Conservation (phyloP, 257 asterid species). For the Jaltomata sinuosa region DNA sequence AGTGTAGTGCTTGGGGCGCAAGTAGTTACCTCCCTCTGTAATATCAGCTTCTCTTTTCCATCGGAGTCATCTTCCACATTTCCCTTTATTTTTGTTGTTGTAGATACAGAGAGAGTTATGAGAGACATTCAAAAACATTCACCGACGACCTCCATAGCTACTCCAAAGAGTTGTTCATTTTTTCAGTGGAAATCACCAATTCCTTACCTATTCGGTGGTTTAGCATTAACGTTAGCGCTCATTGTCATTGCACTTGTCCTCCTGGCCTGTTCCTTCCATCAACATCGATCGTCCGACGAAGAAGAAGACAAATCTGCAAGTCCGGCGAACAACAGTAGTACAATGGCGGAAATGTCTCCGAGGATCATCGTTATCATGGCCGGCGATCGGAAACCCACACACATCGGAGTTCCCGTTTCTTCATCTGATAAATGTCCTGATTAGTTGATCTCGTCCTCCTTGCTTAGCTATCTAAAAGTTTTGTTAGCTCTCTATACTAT, state of each 20-base stretch:
- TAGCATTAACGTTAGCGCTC: not conserved
- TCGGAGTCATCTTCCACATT: not conserved
- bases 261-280: not conserved
- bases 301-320: not conserved
- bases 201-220: not conserved
- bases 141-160: not conserved
- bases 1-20: not conserved
- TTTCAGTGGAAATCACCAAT: slow-evolving; percentile 1
- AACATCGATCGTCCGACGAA: not conserved
- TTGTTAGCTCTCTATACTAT: not conserved
- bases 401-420: not conserved
- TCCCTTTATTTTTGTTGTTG: not conserved
- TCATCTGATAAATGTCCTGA: not conserved
- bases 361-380: slow-evolving; percentile 3
- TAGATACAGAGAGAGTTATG: not conserved
- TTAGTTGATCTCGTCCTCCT: not conserved
- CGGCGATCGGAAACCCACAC: not conserved
- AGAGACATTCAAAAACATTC: not conserved
- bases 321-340: not conserved
- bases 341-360: not conserved
- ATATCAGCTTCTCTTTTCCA: not conserved
- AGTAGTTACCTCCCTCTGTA: not conserved
- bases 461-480: not conserved
- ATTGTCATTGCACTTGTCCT: not conserved
- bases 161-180: not conserved